phyloP scores from a whole-genome alignment of 2,329 filamentous ascomycete genomes.

The Arachnomyces sp. region DNA sequence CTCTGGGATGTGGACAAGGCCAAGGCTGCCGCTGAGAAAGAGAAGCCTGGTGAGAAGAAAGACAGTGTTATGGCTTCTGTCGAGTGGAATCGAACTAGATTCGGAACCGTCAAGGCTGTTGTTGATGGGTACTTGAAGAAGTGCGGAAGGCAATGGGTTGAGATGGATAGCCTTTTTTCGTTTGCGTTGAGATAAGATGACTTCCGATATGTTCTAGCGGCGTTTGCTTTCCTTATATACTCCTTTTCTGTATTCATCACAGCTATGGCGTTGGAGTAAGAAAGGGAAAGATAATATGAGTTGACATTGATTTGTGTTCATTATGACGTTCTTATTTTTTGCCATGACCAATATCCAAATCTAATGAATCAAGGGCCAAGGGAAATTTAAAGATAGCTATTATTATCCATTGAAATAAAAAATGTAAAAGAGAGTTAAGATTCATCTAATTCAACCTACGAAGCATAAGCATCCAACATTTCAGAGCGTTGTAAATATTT shows the following conservation, averaged over 20 bases:
- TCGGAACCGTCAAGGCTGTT: conserved; percentile 65
- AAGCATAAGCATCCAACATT: no score
- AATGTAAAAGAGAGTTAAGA: no score
- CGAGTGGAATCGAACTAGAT: conserved; percentile 74
- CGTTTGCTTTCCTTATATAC: conserved; percentile 39
- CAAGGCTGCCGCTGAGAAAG: conserved; percentile 45
- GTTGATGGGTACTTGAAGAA: conserved; percentile 82
- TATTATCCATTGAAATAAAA: no score
- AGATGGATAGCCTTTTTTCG: conserved; percentile 81
- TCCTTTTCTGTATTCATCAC: conserved; percentile 7
- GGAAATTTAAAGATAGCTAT: no score
- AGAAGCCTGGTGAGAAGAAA: conserved; percentile 46
- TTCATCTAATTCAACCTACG: no score
- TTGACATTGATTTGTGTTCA: no score
- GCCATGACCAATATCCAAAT: no score
- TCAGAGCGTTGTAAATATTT: no score
- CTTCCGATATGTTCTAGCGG: conserved; percentile 50
- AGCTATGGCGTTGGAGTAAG: conserved; percentile 8
- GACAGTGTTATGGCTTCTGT: conserved; percentile 65
- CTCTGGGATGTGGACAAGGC: conserved; percentile 89
- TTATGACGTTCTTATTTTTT: conserved; percentile 9
- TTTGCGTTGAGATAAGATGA: conserved; percentile 37
- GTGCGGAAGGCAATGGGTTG: conserved; percentile 85
- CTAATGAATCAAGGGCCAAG: no score
- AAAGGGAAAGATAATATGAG: no score